Evolutionary conservation across 2,329 filamentous ascomycete species (phyloP), one percentile per base, ranked within the genome.

Genomic region (Colletotrichum sp.): DNA sequence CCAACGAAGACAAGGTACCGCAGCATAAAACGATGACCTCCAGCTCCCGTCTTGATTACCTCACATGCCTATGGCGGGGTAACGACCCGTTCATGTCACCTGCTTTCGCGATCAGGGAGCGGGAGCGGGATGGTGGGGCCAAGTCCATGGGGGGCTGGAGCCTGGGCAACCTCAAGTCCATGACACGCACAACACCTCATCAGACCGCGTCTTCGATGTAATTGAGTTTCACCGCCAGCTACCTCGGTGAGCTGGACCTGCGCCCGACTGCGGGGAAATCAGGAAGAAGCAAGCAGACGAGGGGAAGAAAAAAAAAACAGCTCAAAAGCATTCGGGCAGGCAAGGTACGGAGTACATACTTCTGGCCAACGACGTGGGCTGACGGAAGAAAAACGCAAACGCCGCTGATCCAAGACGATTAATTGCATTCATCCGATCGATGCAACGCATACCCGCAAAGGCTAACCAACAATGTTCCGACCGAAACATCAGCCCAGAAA

Each of bases 101-200:
- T 77, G 76, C 64, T 77, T 77, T 77, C 76, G 76, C 65, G 76
- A 75, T 39, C 34, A 39, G 65, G n/a, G 34, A 36, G 57, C 57
- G 68, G 68, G 27, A 22, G 29, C 59, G 30, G 16, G 59, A 36
- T 22, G 57, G 27, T 12, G 57, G 27, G 57, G 57, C 27, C 6
- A 29, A 44, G 44, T 22, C 19, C 44, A 7, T 3, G n/a, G 44
- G n/a, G 44, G 44, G n/a, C 9, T 49, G 44, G 44, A n/a, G 44
- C n/a, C 71, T 63, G 57, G 44, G 44, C 59, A 22, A 64, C 59
- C 5, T 6, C 61, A 32, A 66, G 49, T 66, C 44, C 72, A 77
- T 77, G 76, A 77, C 76, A 64, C 76, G 59, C 49, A 77, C 69
- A 72, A 71, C 62, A 67, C 72, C 64, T 72, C 76, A 69, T 69